phyloP scores from a whole-genome alignment of 768 basidiomycete genomes.

The Strobilomyces echinocephalus region DNA sequence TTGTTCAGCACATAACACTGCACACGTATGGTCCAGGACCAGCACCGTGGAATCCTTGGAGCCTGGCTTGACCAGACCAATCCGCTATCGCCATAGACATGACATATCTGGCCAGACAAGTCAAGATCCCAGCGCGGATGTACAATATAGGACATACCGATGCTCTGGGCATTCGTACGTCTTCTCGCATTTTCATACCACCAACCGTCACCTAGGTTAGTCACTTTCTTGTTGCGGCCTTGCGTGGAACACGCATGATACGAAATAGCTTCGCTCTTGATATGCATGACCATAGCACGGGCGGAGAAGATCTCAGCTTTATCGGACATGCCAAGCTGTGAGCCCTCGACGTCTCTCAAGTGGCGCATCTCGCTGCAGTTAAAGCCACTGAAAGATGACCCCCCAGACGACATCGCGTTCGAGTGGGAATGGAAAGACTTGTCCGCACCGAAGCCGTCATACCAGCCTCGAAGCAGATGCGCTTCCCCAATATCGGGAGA shows the following conservation, averaged over 20 bases:
- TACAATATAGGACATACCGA: conserved; percentile 48
- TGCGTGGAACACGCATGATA: conserved; percentile 86
- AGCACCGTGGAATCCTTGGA: conserved; percentile 88
- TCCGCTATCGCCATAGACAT: conserved; percentile 87
- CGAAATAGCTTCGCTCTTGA: conserved; percentile 74
- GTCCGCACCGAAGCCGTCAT: conserved; percentile 61
- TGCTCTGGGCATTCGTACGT: conserved; percentile 68
- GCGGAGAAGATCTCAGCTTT: conserved; percentile 76
- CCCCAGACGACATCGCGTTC: conserved; percentile 35
- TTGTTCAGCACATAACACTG: too few species aligned
- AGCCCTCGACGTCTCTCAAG: conserved; percentile 73
- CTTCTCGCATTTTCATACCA: conserved; percentile 85
- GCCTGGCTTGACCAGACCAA: conserved; percentile 84
- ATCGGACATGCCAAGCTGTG: conserved; percentile 69
- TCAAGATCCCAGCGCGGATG: conserved; percentile 3
- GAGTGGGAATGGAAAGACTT: conserved; percentile 71
- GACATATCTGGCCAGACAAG: conserved; percentile 52
- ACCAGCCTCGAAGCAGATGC: conserved; percentile 88
- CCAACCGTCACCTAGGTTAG: conserved; percentile 67
- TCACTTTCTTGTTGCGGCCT: conserved; percentile 88
- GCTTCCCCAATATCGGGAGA: conserved; percentile 93
- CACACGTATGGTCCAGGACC: too few species aligned
- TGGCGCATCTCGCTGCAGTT: conserved; percentile 70
- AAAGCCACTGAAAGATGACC: conserved; percentile 43
- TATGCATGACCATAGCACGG: conserved; percentile 81